phyloP scores from a whole-genome alignment of 2,329 filamentous ascomycete species.

The Xylaria sp. region DNA sequence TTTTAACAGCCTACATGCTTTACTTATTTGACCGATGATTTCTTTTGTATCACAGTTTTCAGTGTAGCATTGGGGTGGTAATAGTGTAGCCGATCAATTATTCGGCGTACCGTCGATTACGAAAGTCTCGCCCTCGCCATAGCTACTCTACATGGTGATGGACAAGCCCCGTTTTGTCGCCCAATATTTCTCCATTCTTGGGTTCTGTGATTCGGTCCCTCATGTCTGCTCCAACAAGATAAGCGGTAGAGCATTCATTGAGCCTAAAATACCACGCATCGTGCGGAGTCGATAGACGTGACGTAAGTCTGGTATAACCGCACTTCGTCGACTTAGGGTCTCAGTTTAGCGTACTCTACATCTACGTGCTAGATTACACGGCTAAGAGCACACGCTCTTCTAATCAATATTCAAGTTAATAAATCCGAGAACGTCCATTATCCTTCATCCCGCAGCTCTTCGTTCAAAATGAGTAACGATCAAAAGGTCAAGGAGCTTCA shows the following conservation, averaged over 20 bases:
- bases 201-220: neutral
- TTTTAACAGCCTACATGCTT: too few species aligned
- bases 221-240: slow-evolving; percentile 3
- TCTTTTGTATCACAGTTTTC: neutral
- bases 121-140: too few species aligned
- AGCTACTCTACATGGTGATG: too few species aligned
- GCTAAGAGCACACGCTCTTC: too few species aligned
- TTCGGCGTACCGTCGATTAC: too few species aligned
- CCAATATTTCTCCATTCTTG: too few species aligned
- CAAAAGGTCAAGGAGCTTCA: slow-evolving; percentile 53
- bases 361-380: too few species aligned
- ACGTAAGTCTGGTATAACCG: slow-evolving; percentile 25
- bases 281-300: slow-evolving; percentile 25
- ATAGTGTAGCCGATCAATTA: too few species aligned
- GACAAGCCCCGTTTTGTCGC: too few species aligned
- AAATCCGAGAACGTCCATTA: too few species aligned
- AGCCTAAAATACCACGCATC: slow-evolving; percentile 8
- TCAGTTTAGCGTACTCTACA: too few species aligned
- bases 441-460: neutral
- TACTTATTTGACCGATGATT: neutral
- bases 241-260: slow-evolving; percentile 9
- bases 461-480: slow-evolving; percentile 39
- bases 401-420: too few species aligned
- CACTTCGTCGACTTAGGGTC: slow-evolving; percentile 21
- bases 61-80: neutral